phyloP scores from a whole-genome alignment of 2,329 filamentous ascomycete species.

The Myriosclerotinia duriaeana region DNA sequence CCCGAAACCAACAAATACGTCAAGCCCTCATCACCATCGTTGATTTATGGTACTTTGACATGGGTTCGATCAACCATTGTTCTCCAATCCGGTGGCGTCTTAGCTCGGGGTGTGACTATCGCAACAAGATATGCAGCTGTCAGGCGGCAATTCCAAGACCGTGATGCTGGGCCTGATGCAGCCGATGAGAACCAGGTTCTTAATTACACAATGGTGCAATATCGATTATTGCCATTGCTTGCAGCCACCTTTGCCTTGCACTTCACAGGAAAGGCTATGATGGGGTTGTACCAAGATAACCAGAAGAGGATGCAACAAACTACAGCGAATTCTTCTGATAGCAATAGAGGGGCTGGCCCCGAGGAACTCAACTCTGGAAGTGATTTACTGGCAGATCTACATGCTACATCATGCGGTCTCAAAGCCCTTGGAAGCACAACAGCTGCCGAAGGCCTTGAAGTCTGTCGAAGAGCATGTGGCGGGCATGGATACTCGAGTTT shows the following conservation, averaged over 20 bases:
- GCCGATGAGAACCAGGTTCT: slow-evolving; percentile 70
- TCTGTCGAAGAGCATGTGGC: slow-evolving; percentile 72
- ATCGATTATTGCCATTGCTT: slow-evolving; percentile 68
- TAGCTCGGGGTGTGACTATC: slow-evolving; percentile 76
- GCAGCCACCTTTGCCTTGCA: slow-evolving; percentile 76
- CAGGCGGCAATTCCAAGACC: slow-evolving; percentile 75
- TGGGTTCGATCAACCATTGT: slow-evolving; percentile 74
- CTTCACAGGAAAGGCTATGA: slow-evolving; percentile 76
- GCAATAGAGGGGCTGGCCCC: slow-evolving; percentile 59
- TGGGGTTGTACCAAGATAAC: slow-evolving; percentile 69
- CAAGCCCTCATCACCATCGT: slow-evolving; percentile 62
- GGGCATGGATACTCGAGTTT: slow-evolving; percentile 76
- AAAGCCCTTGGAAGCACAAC: slow-evolving; percentile 72
- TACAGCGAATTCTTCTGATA: slow-evolving; percentile 43
- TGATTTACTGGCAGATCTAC: slow-evolving; percentile 69
- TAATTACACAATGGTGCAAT: slow-evolving; percentile 80
- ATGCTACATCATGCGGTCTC: slow-evolving; percentile 73
- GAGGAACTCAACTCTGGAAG: slow-evolving; percentile 66
- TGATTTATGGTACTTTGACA: slow-evolving; percentile 74
- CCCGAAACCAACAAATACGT: slow-evolving; percentile 66
- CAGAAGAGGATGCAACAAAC: slow-evolving; percentile 62
- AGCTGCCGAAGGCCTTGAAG: slow-evolving; percentile 72
- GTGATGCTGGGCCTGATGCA: slow-evolving; percentile 59
- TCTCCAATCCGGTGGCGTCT: slow-evolving; percentile 67
- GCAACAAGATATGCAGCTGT: slow-evolving; percentile 73